Conservation (phyloP, 495 filamentous ascomycete genomes). For the Xylaria acuta region DNA sequence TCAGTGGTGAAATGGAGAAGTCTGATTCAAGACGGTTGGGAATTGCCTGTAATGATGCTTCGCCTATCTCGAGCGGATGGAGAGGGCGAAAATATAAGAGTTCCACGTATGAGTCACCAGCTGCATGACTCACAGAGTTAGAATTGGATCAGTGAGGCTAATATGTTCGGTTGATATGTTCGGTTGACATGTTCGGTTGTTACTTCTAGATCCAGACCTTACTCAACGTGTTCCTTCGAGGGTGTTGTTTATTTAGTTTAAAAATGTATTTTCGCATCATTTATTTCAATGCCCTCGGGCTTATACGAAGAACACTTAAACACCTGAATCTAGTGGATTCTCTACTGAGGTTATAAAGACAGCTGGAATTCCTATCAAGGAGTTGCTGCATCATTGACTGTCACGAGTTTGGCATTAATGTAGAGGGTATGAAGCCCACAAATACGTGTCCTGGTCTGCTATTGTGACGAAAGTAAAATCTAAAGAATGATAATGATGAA, state of each 20-base stretch:
- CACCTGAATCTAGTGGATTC: too few species aligned
- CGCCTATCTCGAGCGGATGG: neutral
- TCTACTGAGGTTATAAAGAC: neutral
- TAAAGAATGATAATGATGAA: slow-evolving; percentile 6
- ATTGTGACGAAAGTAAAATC: slow-evolving; percentile 1
- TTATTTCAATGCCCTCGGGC: too few species aligned
- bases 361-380: neutral
- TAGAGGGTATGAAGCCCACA: neutral
- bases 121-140: slow-evolving; percentile 7
- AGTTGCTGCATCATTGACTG: neutral
- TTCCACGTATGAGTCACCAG: neutral
- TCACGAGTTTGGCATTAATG: neutral
- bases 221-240: neutral
- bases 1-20: neutral
- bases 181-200: neutral
- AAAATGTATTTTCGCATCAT: too few species aligned
- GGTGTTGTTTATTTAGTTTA: too few species aligned
- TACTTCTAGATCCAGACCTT: neutral
- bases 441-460: neutral
- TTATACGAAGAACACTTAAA: too few species aligned
- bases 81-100: neutral
- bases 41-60: neutral
- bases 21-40: neutral
- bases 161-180: neutral
- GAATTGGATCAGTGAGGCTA: neutral